These are phyloP conservation scores for Leptomonas seymouri DNA, from an alignment of 208 protist genomes.

Conservation along the genomic window DNA sequence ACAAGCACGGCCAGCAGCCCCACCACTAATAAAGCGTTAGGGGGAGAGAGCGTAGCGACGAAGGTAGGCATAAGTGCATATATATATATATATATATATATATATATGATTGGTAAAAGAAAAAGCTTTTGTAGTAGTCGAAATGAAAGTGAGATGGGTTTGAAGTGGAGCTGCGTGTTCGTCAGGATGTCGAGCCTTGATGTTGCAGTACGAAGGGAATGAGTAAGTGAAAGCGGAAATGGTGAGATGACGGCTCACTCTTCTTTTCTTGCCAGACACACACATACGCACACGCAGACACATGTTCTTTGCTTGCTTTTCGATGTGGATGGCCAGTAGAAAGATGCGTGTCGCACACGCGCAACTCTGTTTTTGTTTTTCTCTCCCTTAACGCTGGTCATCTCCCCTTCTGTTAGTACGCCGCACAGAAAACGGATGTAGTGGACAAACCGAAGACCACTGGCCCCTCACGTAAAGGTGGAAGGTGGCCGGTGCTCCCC, in stretches of 20 bases:
- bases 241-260: neutral
- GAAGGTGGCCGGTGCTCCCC: too few species aligned
- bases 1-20: slow-evolving; percentile 26
- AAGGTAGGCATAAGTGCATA: too few species aligned
- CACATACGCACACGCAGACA: too few species aligned
- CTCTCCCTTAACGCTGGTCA: neutral
- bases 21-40: slow-evolving; percentile 29
- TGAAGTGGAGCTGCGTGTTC: too few species aligned
- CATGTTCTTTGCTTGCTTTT: slow-evolving; percentile 4
- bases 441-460: neutral
- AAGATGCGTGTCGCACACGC: neutral
- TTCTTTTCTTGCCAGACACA: neutral
- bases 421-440: neutral
- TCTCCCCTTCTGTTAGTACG: slow-evolving; percentile 2
- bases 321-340: neutral
- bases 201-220: neutral
- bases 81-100: too few species aligned
- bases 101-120: too few species aligned
- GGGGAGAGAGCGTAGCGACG: too few species aligned
- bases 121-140: too few species aligned
- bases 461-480: neutral
- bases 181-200: too few species aligned
- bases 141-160: too few species aligned
- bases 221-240: neutral
- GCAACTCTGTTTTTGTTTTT: neutral